These are phyloP conservation scores for Solanum sitiens DNA, from an alignment of 257 asterid genomes.

Conservation along the genomic window DNA sequence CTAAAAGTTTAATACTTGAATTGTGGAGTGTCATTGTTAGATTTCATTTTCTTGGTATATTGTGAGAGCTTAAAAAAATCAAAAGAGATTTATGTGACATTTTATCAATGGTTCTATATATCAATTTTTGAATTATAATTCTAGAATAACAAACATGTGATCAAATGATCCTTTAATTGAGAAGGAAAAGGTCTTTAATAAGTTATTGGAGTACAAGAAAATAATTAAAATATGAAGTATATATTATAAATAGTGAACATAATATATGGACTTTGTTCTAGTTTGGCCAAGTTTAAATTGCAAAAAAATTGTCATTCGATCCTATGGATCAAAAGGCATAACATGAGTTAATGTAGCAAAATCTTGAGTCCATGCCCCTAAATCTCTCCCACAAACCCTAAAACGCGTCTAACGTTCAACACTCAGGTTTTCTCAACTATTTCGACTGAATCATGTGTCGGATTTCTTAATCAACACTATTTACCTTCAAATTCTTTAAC, in stretches of 20 bases:
- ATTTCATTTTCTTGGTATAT: not conserved
- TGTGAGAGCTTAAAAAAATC: not conserved
- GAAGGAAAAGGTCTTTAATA: not conserved
- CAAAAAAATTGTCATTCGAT: not conserved
- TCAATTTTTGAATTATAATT: not conserved
- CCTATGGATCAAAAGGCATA: not conserved
- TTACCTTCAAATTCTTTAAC: not conserved
- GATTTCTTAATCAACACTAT: not conserved
- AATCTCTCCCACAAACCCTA: not conserved
- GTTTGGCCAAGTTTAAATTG: not conserved
- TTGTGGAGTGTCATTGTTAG: not conserved
- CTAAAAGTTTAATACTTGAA: not conserved
- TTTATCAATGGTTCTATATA: not conserved
- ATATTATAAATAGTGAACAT: not conserved
- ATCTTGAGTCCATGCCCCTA: not conserved
- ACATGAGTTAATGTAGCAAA: not conserved
- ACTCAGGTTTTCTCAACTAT: not conserved
- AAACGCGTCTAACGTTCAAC: not conserved
- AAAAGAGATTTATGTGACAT: not conserved
- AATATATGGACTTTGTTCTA: not conserved
- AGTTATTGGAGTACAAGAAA: not conserved
- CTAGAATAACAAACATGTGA: not conserved
- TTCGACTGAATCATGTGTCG: not conserved
- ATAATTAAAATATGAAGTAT: not conserved
- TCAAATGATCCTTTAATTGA: not conserved